Base-by-base conservation (phyloP, 2,329 filamentous ascomycete genomes). In the Phialocephala sp. region DNA sequence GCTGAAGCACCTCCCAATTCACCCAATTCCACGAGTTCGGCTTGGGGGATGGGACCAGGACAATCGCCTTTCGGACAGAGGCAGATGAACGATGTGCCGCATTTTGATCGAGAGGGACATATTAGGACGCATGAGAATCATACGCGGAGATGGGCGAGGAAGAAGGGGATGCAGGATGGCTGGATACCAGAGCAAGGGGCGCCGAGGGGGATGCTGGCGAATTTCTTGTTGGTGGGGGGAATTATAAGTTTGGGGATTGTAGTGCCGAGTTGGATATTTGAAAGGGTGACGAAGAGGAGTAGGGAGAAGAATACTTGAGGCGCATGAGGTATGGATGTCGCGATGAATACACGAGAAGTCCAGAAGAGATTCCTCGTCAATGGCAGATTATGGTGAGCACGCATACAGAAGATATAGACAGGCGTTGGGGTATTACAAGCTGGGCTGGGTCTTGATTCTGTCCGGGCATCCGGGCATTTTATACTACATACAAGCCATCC, bases 101-200 rank as follows among this genome's bases (percentile, higher is more conserved):
- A 97, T 79, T 99, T 97, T 72, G 90, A 98, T 79, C 85, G 86
- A 47, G 82, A 80, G 50, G 83, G 85, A 11, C 94, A 97, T 78
- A 87, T 88, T 72, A 83, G 87, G 68, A 96, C 92, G 66, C 92
- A 97, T 69, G 72, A 74, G 76, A 76, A 73, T 67, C 74, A 76
- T 66, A 75, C 74, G 71, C 75, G 66, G 57, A 77, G 72, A 67
- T 76, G 72, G 72, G 74, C 66, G 67, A 75, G 63, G 52, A 68
- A 39, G 64, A 73, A 35, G 67, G 61, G 57, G 2, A 58, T 59
- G 52, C 75, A 70, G 24, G 72, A 73, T 24, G 72, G 78, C 76
- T 72, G 66, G 20, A 60, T 72, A 18, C 65, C 65, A n/a, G 58
- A 62, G 15, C 70, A 67, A 20, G 50, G 8, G 11, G 58, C 58